phyloP scores from a whole-genome alignment of 306 rosid genomes.

The Cucumis sativus region DNA sequence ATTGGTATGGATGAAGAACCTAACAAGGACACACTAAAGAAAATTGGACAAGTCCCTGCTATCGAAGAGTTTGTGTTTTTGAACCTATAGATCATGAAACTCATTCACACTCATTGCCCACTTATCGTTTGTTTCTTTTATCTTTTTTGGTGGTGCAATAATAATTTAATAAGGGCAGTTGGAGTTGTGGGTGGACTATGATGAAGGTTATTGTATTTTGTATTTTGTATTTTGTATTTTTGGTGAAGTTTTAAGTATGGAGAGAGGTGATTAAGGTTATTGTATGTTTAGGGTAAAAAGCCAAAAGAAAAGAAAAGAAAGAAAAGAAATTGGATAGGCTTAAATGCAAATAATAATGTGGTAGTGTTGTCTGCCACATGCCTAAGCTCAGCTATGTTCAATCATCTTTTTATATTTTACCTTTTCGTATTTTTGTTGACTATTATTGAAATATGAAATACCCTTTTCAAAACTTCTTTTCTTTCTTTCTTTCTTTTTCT shows the following conservation, averaged over 20 bases:
- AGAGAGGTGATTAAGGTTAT: background rate
- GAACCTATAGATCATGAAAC: constrained; percentile 23
- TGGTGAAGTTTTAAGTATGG: background rate
- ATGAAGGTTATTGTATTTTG: too few relatives aligned
- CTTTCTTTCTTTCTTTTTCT: too few relatives aligned
- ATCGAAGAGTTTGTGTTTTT: constrained; percentile 87
- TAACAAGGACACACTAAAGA: constrained; percentile 28
- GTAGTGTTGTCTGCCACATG: background rate
- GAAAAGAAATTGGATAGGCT: background rate
- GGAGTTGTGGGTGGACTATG: background rate
- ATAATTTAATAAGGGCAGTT: background rate
- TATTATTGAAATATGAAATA: background rate
- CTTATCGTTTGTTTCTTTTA: background rate
- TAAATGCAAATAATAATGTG: background rate
- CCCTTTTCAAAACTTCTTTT: too few relatives aligned
- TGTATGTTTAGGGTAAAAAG: background rate
- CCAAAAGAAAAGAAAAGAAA: too few relatives aligned
- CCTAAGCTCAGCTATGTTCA: background rate
- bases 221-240: background rate
- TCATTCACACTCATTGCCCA: background rate
- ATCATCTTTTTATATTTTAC: background rate
- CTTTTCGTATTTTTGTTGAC: background rate
- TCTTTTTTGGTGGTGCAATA: background rate
- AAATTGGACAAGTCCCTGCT: constrained; percentile 58
- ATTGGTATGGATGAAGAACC: constrained; percentile 94